Evolutionary conservation across 768 basidiomycete genomes (phyloP).

Genomic region (Fomitopsis pulvina): DNA sequence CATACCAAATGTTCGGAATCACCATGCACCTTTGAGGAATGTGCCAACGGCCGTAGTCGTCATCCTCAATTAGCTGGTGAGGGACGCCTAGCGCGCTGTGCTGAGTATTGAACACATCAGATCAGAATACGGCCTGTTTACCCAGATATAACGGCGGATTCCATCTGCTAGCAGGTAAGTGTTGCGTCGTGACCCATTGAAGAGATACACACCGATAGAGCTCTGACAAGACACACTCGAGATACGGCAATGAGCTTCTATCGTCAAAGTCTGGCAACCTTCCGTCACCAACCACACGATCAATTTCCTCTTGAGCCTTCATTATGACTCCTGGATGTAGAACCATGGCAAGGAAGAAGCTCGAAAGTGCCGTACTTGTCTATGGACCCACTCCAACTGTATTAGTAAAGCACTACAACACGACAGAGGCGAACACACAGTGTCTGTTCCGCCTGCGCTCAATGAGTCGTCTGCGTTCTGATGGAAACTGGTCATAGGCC

Average conservation of each 20-base stretch:
- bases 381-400: conserved; percentile 7
- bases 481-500: not conserved
- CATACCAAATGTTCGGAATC: conserved; percentile 9
- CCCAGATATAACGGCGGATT: not conserved
- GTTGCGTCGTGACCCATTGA: not conserved
- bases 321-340: conserved; percentile 1
- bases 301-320: conserved; percentile 37
- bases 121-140: not conserved
- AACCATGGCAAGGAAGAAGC: conserved; percentile 9
- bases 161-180: not conserved
- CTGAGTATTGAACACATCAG: conserved; percentile 4
- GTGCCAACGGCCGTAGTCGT: conserved; percentile 11
- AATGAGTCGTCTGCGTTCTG: not conserved
- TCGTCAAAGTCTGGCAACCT: conserved; percentile 21
- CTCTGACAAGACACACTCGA: conserved; percentile 16
- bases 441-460: conserved; percentile 13
- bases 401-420: not conserved
- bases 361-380: conserved; percentile 33
- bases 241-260: conserved; percentile 15
- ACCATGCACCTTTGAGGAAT: conserved; percentile 6
- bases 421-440: conserved; percentile 1
- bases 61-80: conserved; percentile 12
- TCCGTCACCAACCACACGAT: conserved; percentile 31
- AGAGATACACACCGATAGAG: conserved; percentile 14
- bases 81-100: not conserved